Conservation (phyloP, 1,139 yeast genomes). For the Kodamaea plutei region DNA sequence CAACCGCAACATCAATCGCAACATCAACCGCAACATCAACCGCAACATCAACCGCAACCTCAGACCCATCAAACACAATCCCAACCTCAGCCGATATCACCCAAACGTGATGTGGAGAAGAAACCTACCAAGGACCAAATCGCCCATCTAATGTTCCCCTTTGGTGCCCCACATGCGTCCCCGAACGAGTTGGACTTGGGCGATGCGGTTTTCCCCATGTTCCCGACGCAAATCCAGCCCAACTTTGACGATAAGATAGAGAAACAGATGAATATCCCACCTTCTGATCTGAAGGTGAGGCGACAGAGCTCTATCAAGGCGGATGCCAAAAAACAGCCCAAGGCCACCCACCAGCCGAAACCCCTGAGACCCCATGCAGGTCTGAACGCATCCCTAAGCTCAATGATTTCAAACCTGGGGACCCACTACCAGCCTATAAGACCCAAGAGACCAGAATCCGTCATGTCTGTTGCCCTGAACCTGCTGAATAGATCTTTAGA, state of each 20-base stretch:
- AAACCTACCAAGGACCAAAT: not conserved
- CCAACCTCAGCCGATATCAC: slow-evolving; percentile 1
- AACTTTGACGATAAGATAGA: not conserved
- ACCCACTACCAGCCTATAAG: slow-evolving; percentile 25
- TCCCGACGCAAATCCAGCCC: not conserved
- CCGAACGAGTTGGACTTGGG: slow-evolving; percentile 14
- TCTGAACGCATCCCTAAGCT: slow-evolving; percentile 14
- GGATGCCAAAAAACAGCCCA: slow-evolving; percentile 2
- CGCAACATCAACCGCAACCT: no score
- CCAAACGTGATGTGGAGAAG: slow-evolving; percentile 1
- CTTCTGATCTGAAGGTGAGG: slow-evolving; percentile 2
- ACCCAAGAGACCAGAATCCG: slow-evolving; percentile 43
- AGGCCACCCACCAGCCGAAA: slow-evolving; percentile 18
- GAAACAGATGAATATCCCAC: no score
- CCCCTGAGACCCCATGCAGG: slow-evolving; percentile 17
- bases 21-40: no score
- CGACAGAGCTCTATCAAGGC: slow-evolving; percentile 3
- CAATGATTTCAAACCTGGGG: slow-evolving; percentile 11
- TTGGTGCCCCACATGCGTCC: slow-evolving; percentile 11
- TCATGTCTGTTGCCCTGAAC: slow-evolving; percentile 37
- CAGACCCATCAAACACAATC: no score
- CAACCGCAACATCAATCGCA: no score
- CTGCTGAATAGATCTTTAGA: slow-evolving; percentile 25
- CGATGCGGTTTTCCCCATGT: slow-evolving; percentile 1
- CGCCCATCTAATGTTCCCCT: no score